Evolutionary conservation across 805 yeast genomes (phyloP), one percentile per base, ranked within the genome.

Genomic region (Hanseniaspora lachancei): DNA sequence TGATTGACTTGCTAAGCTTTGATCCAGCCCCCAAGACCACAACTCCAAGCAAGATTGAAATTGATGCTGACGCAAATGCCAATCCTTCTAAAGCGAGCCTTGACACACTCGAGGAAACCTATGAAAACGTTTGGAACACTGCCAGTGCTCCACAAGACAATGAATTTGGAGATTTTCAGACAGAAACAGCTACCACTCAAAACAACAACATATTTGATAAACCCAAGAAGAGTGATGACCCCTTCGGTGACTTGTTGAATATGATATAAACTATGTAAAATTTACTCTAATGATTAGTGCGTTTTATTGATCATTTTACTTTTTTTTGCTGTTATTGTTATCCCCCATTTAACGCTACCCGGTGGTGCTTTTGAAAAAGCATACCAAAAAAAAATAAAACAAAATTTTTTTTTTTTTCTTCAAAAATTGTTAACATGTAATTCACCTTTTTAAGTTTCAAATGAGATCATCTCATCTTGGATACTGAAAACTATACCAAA

Each of bases 121-220:
- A 42, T 23, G 40, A 46, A 16, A 51, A 57, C 39, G 48, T 32
- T 2, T 55, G 57, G 57, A 52, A 55, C 48, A 54, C 55, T 18
- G 49, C 21, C n/a, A 47, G 51, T 15, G 29, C 40, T 15, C 21
- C n/a, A 16, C 65, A 65, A 9, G 69, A 67, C 47, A 70, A 70
- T 58, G 71, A 65, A 21, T 68, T 68, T 59, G 73, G 75, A 44
- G 70, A 70, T 57, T 66, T 67, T 62, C 69, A 68, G 63, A 60
- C 64, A 50, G 67, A 66, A 24, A 49, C 60, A n/a, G 55, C 57
- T 46, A 23, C 18, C 16, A 16, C 32, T 21, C 5, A 38, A 13
- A 32, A 32, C 29, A 43, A 29, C 8, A 52, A 52, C 34, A 46
- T 52, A 3, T 52, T 52, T 52, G 55, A 52, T 36, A 29, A n/a